Evolutionary conservation across 768 basidiomycete species (phyloP).

Genomic region (Trametes meyenii): DNA sequence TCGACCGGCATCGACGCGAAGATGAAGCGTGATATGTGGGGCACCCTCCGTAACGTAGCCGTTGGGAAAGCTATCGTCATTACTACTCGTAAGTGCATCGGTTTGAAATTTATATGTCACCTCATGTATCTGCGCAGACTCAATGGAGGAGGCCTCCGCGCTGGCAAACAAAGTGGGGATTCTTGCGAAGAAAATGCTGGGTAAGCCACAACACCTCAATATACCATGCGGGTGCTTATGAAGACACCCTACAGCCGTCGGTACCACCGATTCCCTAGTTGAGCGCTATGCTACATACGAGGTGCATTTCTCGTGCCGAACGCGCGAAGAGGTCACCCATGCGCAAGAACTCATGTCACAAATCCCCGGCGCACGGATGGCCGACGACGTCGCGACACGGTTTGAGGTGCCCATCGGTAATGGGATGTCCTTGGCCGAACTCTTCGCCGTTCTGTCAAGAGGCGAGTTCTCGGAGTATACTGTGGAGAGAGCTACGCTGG

Average conservation of each 20-base stretch:
- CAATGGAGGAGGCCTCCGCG: slow-evolving; percentile 84
- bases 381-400: slow-evolving; percentile 74
- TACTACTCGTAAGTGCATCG: slow-evolving; percentile 58
- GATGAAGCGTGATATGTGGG: slow-evolving; percentile 86
- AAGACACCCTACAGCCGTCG: slow-evolving; percentile 51
- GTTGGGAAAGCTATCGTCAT: slow-evolving; percentile 72
- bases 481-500: slow-evolving; percentile 68
- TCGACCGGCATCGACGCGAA: slow-evolving; percentile 83
- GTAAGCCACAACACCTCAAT: slow-evolving; percentile 37
- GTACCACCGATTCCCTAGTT: slow-evolving; percentile 63
- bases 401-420: slow-evolving; percentile 66
- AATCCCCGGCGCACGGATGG: slow-evolving; percentile 64
- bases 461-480: slow-evolving; percentile 67
- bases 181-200: slow-evolving; percentile 68
- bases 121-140: slow-evolving; percentile 45
- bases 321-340: slow-evolving; percentile 57
- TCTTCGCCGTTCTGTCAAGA: slow-evolving; percentile 57
- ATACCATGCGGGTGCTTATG: slow-evolving; percentile 4
- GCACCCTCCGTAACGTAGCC: slow-evolving; percentile 63
- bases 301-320: slow-evolving; percentile 72
- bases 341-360: slow-evolving; percentile 64
- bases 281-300: slow-evolving; percentile 75
- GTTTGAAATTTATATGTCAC: no score
- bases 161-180: slow-evolving; percentile 79
- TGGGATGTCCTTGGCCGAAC: slow-evolving; percentile 54